These are phyloP conservation scores for Phytophthora sp. DNA, from an alignment of 352 stramenopile genomes.

Conservation along the genomic window DNA sequence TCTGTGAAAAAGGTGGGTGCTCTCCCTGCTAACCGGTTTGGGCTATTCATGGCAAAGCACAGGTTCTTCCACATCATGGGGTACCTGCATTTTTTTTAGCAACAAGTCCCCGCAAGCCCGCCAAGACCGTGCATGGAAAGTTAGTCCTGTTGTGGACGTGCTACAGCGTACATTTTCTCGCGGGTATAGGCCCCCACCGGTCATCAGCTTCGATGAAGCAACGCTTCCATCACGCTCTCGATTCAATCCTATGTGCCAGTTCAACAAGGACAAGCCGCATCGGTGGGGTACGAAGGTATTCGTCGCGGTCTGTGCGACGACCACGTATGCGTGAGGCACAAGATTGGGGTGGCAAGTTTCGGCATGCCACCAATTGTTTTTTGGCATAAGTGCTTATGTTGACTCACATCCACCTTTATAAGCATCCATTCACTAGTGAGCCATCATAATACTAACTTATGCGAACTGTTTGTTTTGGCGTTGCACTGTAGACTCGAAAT, in stretches of 20 bases:
- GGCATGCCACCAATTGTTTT: neutral
- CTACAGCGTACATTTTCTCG: neutral
- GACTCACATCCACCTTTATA: too few species aligned
- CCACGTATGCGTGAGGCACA: neutral
- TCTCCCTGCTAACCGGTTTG: neutral
- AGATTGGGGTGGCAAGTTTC: neutral
- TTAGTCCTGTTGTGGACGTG: neutral
- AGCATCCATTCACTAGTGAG: neutral
- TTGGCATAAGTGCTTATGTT: neutral
- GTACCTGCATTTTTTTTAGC: slow-evolving; percentile 1
- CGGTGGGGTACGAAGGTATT: neutral
- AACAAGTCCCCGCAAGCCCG: slow-evolving; percentile 1
- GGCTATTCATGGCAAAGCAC: slow-evolving; percentile 3
- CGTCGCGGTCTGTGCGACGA: neutral
- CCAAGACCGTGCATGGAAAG: neutral
- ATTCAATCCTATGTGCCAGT: neutral
- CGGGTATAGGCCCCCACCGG: neutral
- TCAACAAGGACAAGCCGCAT: slow-evolving; percentile 2
- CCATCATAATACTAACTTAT: neutral
- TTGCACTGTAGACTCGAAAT: neutral
- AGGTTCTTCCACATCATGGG: slow-evolving; percentile 7
- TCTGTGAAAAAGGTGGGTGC: neutral
- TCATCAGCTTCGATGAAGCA: neutral
- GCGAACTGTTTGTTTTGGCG: neutral
- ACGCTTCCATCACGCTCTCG: neutral